A percentile compares a stretch with the other conserved stretches of the same genome.
Evolutionary conservation across 2,329 filamentous ascomycete species (phyloP).

Genomic region (Cladophialophora yegresii): DNA sequence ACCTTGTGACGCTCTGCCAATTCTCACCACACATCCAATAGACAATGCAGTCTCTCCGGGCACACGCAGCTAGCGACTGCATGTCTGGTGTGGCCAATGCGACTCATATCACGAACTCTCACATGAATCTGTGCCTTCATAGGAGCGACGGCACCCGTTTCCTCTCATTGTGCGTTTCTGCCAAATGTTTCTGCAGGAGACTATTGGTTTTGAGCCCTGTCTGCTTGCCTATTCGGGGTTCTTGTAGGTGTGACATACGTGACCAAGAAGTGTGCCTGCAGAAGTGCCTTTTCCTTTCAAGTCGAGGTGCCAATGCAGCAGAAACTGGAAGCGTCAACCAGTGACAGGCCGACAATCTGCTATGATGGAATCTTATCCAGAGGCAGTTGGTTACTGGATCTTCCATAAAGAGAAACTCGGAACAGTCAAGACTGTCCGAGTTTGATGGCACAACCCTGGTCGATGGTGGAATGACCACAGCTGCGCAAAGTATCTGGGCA

Average conservation of each 20-base stretch:
- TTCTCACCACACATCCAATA: slow-evolving; percentile 18
- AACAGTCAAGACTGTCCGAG: not conserved
- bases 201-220: not conserved
- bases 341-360: not conserved
- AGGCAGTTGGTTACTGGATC: not conserved
- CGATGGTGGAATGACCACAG: not conserved
- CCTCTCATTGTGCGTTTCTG: not conserved
- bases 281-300: not conserved
- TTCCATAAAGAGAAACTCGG: not conserved
- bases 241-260: slow-evolving; percentile 2
- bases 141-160: not conserved
- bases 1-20: slow-evolving; percentile 22
- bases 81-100: slow-evolving; percentile 9
- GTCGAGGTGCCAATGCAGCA: not conserved
- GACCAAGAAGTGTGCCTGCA: slow-evolving; percentile 5
- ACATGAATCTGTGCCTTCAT: not conserved
- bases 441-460: not conserved
- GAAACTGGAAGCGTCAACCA: not conserved
- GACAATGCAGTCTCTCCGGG: slow-evolving; percentile 8
- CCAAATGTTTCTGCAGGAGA: not conserved
- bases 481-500: not conserved
- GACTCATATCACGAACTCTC: slow-evolving; percentile 2
- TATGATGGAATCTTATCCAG: not conserved
- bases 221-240: not conserved
- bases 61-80: slow-evolving; percentile 5